These are phyloP conservation scores for Parastagonospora avenae DNA, from an alignment of 2,329 filamentous ascomycete genomes.

Conservation along the genomic window DNA sequence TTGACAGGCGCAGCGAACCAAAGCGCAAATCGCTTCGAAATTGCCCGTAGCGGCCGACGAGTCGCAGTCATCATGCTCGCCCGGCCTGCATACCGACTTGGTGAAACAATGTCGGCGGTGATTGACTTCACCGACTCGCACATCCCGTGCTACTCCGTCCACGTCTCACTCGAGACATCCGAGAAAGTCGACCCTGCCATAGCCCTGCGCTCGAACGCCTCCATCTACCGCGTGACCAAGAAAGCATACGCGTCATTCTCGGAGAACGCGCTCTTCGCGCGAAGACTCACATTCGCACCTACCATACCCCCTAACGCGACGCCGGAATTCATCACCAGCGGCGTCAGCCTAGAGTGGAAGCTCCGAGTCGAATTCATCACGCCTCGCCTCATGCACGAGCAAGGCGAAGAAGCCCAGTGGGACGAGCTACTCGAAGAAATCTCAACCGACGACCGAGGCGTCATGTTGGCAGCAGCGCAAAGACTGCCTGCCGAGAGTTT, in stretches of 20 bases:
- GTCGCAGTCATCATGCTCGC: constrained; percentile 90
- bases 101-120: constrained; percentile 81
- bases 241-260: constrained; percentile 78
- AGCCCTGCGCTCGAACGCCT: constrained; percentile 82
- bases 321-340: constrained; percentile 89
- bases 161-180: constrained; percentile 81
- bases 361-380: constrained; percentile 92
- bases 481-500: constrained; percentile 85
- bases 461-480: constrained; percentile 78
- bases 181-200: constrained; percentile 82
- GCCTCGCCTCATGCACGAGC: constrained; percentile 57
- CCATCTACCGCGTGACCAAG: constrained; percentile 83
- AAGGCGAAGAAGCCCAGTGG: constrained; percentile 34
- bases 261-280: constrained; percentile 81
- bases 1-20: constrained; percentile 69
- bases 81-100: constrained; percentile 84
- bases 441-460: constrained; percentile 77
- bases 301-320: constrained; percentile 84
- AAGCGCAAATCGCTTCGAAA: constrained; percentile 92
- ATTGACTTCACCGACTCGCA: constrained; percentile 82
- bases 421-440: constrained; percentile 74
- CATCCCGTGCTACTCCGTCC: constrained; percentile 83
- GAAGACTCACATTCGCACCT: constrained; percentile 78
- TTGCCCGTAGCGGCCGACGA: constrained; percentile 87
- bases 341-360: constrained; percentile 86